Base-by-base conservation (phyloP, 1,284 basidiomycete species). In the Papiliotrema terrestris region DNA sequence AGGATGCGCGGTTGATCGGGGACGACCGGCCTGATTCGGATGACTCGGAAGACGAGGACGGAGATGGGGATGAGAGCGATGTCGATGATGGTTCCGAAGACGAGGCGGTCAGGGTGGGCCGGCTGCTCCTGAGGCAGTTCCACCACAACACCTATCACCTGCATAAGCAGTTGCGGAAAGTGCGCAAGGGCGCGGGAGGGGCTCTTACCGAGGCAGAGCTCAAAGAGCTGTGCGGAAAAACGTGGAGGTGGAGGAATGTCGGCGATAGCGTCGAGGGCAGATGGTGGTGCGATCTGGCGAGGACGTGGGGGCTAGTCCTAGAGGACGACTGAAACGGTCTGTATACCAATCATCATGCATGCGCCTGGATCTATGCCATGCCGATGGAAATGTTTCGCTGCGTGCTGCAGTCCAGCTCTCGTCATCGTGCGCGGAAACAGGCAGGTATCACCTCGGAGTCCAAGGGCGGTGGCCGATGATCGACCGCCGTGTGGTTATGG, bases 81-180 rank as follows among this genome's bases (percentile, higher is more conserved):
- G 29, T 11, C 29, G 29, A 32, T 5, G 29, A 32, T 11, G 51
- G 48, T 13, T 57, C 58, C 8, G 64, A 65, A 45, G 65, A 65
- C 45, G 68, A 71, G 51, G 58, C 63, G 1, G 58, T 68, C 0
- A 56, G 67, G 38, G 55, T 63, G 35, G 71, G 70, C 1, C 57
- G 65, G 37, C 59, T 73, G 17, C 64, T 75, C 19, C 55, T 75
- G 3, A 55, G 68, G 42, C 70, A 72, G 57, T 54, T 75, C 26
- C 63, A 69, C 45, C 73, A 75, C 55, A 66, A 72, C 42, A 65
- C 70, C 11, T 68, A 68, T 57, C 73, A 75, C 57, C 59, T 69
- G 8, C 64, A 71, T 49, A 54, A 55, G 15, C 60, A 54, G 20
- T 54, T 74, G 45, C 32, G 25, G 5, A 23, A 42, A 5, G 49